Base-by-base conservation (phyloP, 1,139 yeast genomes). In the Geotrichum citri-aurantii region DNA sequence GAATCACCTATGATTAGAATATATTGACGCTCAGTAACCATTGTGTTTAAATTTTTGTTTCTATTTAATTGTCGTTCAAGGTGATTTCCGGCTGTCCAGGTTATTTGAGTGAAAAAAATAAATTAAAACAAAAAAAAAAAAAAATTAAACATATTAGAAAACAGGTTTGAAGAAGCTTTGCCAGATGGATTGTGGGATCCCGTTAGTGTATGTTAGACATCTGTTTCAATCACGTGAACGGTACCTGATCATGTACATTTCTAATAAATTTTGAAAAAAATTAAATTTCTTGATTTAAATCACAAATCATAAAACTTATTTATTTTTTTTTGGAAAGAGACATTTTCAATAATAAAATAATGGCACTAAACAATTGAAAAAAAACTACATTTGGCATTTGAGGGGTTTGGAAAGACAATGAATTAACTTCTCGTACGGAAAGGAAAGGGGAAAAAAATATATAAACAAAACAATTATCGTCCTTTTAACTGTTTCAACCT, bases 1-100 rank as follows among this genome's bases (percentile, higher is more conserved):
- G 62, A 55, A 23, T 57, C 58, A 27, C 62, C 62, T n/a, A 59
- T 52, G 4, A 59, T 24, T 17, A 59, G 50, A 40, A 59, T 57
- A 48, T 59, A 59, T 49, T 56, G 52, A 7, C 61, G 54, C 11
- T 17, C 46, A 14, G 46, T 23, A 17, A 46, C 24, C 56, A 53
- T 46, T 11, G 17, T 24, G 12, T 31, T 31, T 31, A 11, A 6
- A 6, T 27, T 31, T 31, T 31, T 31, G 3, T 31, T 31, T 31
- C 8, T 31, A 5, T 37, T 37, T n/a, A n/a, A 7, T 37, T 31
- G 11, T 29, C 12, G 4, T 29, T 29, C 7, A 7, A 14, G 17
- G 17, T 12, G 17, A n/a, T 10, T 14, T 31, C 10, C 4, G 7
- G 7, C 4, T 26, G 49, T 46, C 37, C 8, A 17, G 19, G 19